Base-by-base conservation (phyloP, 2,329 filamentous ascomycete species). In the Didymella segeticola region DNA sequence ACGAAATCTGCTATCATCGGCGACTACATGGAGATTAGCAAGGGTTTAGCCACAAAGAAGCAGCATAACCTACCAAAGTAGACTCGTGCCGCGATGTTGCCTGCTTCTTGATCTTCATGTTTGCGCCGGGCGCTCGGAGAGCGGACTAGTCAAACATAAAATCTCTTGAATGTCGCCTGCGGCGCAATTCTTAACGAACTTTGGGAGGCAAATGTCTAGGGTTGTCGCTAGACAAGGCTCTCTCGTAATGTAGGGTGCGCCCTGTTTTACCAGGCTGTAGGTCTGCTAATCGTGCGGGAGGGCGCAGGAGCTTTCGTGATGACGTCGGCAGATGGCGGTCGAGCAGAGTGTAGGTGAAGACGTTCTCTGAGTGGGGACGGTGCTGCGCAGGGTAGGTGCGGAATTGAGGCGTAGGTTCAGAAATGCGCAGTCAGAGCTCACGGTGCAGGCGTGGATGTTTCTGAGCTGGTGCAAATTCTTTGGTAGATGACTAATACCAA, bases 1-100 rank as follows among this genome's bases (percentile, higher is more conserved):
- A 96, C 88, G 71, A 93, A 98, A 47, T 89, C 83, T 75, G 88
- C 85, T 62, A 98, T 84, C 82, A 90, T 96, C 63, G 91, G 89
- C 75, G 95, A 96, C 91, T 97, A 75, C 53, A 33, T 12, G 14
- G n/a, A 9, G 30, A 47, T 64, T 38, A 63, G 60, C 43, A 43
- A 37, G 34, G 38, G 22, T 30, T 17, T 22, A 9, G 29, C 4
- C 19, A 15, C 10, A 22, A 17, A 7, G 30, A 27, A 36, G 46
- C 23, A 19, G n/a, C 23, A 62, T 29, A 31, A 30, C 75, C 58
- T 72, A 80, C 78, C 67, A 82, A 72, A 58, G 80, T 82, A 39
- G 79, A 79, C 66, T 80, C 80, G 74, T 83, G 81, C 67, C 80
- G 77, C 67, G 80, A 77, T 42, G 78, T 80, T 64, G 81, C 79